Conservation (phyloP, 345 rosid genomes). For the Brassica rapa region DNA sequence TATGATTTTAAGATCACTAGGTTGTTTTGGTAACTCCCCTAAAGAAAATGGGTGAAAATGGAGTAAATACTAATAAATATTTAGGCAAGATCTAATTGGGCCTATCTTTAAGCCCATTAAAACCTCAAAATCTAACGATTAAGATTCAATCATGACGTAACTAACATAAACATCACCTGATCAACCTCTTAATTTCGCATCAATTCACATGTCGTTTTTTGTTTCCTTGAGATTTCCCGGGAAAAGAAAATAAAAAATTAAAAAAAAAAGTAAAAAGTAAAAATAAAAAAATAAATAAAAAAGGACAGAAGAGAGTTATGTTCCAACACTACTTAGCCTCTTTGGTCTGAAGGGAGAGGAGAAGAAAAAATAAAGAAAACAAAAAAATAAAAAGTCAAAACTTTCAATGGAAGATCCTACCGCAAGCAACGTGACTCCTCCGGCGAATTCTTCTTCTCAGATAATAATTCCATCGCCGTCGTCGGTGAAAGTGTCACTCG, state of each 20-base stretch:
- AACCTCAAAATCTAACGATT: neutral
- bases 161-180: constrained; percentile 16
- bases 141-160: constrained; percentile 15
- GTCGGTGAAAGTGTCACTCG: constrained; percentile 41
- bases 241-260: constrained; percentile 22
- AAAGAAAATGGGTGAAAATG: constrained; percentile 8
- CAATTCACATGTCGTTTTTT: constrained; percentile 43
- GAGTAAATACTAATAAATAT: constrained; percentile 6
- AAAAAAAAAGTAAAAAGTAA: constrained; percentile 1
- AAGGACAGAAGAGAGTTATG: constrained; percentile 25
- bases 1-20: constrained; percentile 5
- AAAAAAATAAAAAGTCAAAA: constrained; percentile 18
- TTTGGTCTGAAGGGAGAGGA: constrained; percentile 22
- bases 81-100: constrained; percentile 18
- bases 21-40: neutral
- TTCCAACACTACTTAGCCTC: neutral
- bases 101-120: constrained; percentile 30
- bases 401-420: constrained; percentile 44
- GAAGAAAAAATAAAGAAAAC: neutral
- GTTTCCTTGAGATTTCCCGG: constrained; percentile 46
- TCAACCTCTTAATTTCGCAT: constrained; percentile 26
- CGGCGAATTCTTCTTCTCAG: constrained; percentile 28
- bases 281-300: neutral
- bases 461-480: constrained; percentile 40
- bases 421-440: constrained; percentile 35